Percentiles rank a stretch among this genome's conserved stretches.
These are phyloP conservation scores for Arabidopsis lyrata DNA, from an alignment of 441 rosid species.

Conservation along the genomic window DNA sequence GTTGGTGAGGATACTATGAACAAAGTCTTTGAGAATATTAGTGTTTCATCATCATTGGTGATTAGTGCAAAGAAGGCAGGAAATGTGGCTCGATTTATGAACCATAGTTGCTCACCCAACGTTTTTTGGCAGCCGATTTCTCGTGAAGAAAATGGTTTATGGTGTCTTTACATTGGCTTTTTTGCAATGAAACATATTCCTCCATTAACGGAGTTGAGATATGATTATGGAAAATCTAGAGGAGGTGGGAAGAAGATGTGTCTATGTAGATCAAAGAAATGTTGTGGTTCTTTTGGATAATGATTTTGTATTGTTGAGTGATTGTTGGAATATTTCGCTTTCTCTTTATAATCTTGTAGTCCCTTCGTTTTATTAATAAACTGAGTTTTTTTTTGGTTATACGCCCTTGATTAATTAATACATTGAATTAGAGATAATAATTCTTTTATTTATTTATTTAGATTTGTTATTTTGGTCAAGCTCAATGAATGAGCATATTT, in stretches of 20 bases:
- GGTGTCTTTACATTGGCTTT: slow-evolving; percentile 45
- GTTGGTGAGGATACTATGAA: slow-evolving; percentile 18
- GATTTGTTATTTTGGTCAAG: no score
- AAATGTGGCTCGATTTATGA: slow-evolving; percentile 60
- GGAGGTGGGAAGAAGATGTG: slow-evolving; percentile 49
- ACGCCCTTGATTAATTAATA: no score
- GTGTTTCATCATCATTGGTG: no score
- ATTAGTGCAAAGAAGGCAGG: slow-evolving; percentile 49
- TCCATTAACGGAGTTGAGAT: slow-evolving; percentile 53
- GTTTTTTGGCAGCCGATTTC: slow-evolving; percentile 53
- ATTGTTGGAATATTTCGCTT: background rate
- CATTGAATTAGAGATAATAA: no score
- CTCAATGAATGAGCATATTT: no score
- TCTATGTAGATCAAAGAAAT: slow-evolving; percentile 54
- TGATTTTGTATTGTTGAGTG: background rate
- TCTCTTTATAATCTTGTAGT: background rate
- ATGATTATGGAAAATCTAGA: slow-evolving; percentile 47
- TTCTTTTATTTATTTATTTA: no score
- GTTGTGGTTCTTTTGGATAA: slow-evolving; percentile 51
- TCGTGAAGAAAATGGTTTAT: slow-evolving; percentile 34
- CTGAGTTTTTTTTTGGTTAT: background rate
- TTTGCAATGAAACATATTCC: slow-evolving; percentile 51
- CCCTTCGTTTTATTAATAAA: background rate
- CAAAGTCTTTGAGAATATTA: background rate
- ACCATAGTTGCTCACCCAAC: slow-evolving; percentile 57